A percentile compares a stretch with the other conserved stretches of the same genome.
phyloP scores from a whole-genome alignment of 23 red algal genomes.

The Cyanidiococcus yangmingshanensis region DNA sequence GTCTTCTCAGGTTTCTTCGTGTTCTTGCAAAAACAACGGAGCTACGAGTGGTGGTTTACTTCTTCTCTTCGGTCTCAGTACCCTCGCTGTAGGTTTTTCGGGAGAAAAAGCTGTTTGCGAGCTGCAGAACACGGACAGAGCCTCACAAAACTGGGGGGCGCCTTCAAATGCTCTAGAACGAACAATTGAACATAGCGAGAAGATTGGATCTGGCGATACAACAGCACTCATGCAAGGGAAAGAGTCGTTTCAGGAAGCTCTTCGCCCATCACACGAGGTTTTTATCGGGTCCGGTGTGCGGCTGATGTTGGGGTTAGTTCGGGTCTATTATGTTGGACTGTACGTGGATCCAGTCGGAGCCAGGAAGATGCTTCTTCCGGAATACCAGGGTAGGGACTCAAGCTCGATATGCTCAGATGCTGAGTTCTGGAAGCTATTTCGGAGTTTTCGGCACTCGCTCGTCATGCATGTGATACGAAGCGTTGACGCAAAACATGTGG shows the following conservation, averaged over 20 bases:
- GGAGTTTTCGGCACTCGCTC: not conserved
- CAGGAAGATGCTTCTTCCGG: not conserved
- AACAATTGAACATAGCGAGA: no score
- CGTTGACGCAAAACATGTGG: constrained; percentile 55
- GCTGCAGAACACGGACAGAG: no score
- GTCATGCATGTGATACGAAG: constrained; percentile 55
- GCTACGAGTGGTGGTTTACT: no score
- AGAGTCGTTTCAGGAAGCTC: not conserved
- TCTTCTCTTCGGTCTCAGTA: no score
- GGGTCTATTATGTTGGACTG: constrained; percentile 68
- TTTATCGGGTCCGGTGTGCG: constrained; percentile 42
- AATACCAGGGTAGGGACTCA: not conserved
- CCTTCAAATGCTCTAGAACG: no score
- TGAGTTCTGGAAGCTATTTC: constrained; percentile 27
- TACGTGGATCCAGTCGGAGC: constrained; percentile 34
- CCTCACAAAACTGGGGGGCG: no score
- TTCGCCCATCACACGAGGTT: constrained; percentile 4
- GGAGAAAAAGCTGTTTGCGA: no score
- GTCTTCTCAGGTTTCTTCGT: no score
- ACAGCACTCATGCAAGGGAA: not conserved
- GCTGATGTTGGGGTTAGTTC: constrained; percentile 51
- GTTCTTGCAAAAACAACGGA: no score
- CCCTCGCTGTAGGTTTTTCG: no score
- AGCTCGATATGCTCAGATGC: constrained; percentile 20
- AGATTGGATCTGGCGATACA: no score